phyloP scores from a whole-genome alignment of 768 basidiomycete species.

The Lepiota venenata region DNA sequence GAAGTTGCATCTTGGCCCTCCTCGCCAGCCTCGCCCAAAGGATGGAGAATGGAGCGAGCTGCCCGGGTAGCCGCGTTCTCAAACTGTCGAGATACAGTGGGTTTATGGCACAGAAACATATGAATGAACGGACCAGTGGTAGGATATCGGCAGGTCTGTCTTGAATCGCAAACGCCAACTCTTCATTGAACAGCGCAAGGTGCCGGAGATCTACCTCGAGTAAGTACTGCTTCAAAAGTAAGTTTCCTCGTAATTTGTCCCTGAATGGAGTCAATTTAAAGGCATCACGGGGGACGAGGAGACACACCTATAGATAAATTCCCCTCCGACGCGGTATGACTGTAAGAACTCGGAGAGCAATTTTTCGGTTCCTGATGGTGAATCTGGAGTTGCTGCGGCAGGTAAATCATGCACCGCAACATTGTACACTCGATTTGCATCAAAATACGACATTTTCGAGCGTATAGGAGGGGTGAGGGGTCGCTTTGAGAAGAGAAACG shows the following conservation, averaged over 20 bases:
- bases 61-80: conserved; percentile 88
- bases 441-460: conserved; percentile 79
- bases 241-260: conserved; percentile 86
- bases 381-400: conserved; percentile 54
- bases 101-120: background rate
- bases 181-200: conserved; percentile 85
- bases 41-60: conserved; percentile 80
- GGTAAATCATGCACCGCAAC: conserved; percentile 73
- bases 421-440: conserved; percentile 75
- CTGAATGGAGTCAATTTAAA: conserved; percentile 31
- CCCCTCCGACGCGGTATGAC: conserved; percentile 83
- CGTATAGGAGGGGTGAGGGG: conserved; percentile 4
- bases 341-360: conserved; percentile 83
- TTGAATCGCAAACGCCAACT: conserved; percentile 88
- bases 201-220: conserved; percentile 85
- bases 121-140: conserved; percentile 62
- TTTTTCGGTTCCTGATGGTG: conserved; percentile 78
- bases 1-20: conserved; percentile 36
- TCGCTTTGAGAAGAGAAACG: conserved; percentile 2
- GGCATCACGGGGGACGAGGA: background rate
- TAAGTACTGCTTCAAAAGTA: conserved; percentile 83
- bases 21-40: conserved; percentile 54
- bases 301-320: conserved; percentile 86
- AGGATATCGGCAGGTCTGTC: conserved; percentile 86
- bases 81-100: conserved; percentile 49